Conservation (phyloP, 768 basidiomycete genomes). For the Naganishia friedmannii region DNA sequence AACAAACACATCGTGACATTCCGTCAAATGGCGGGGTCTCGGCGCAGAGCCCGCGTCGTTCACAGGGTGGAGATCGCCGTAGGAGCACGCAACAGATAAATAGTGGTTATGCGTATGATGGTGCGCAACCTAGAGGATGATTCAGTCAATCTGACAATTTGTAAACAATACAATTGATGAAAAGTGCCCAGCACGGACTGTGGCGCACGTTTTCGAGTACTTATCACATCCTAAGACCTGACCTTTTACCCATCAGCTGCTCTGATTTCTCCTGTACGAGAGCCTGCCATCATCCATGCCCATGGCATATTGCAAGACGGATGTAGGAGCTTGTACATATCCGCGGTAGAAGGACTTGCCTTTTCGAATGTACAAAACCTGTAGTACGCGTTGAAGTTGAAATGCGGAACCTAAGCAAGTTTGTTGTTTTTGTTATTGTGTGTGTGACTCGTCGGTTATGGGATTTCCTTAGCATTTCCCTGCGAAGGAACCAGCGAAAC, state of each 20-base stretch:
- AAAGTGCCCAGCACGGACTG: neutral
- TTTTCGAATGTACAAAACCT: too few species aligned
- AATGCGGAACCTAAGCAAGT: neutral
- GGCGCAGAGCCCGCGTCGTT: neutral
- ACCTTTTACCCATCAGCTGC: too few species aligned
- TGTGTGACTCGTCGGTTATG: slow-evolving; percentile 18
- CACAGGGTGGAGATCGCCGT: slow-evolving; percentile 4
- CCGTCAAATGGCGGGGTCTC: neutral
- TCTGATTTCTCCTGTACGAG: too few species aligned
- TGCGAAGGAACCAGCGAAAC: neutral
- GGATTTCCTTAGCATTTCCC: neutral
- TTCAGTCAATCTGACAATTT: neutral
- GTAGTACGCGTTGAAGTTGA: neutral
- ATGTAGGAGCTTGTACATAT: too few species aligned
- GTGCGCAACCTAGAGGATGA: neutral
- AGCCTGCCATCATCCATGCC: too few species aligned
- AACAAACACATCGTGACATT: neutral
- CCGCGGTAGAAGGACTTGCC: too few species aligned
- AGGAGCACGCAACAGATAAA: slow-evolving; percentile 6
- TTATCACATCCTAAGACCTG: too few species aligned
- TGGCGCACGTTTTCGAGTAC: neutral
- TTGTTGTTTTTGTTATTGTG: slow-evolving; percentile 22
- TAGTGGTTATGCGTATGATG: neutral
- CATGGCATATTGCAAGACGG: too few species aligned
- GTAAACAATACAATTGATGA: neutral